Conservation (phyloP, 805 yeast genomes). For the Candida corydali region DNA sequence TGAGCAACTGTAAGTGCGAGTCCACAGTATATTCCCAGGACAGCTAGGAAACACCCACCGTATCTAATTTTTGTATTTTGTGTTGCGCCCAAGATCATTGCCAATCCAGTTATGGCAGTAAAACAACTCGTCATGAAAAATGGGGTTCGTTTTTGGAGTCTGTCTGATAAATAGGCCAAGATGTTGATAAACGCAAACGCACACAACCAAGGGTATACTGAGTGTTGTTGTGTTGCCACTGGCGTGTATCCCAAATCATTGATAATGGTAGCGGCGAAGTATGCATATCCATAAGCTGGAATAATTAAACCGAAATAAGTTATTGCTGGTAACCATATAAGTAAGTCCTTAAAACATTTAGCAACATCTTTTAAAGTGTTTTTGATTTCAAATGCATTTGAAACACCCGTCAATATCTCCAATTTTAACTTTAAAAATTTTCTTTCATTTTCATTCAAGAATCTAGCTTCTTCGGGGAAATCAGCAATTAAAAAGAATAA, state of each 20-base stretch:
- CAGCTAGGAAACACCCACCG: constrained; percentile 60
- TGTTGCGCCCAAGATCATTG: constrained; percentile 47
- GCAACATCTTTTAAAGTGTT: constrained; percentile 43
- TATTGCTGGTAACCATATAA: constrained; percentile 54
- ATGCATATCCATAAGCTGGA: constrained; percentile 75
- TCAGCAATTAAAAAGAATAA: constrained; percentile 55
- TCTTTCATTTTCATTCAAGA: constrained; percentile 43
- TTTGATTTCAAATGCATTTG: constrained; percentile 47
- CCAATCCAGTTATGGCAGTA: constrained; percentile 49
- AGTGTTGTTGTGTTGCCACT: constrained; percentile 70
- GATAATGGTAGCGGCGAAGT: constrained; percentile 67
- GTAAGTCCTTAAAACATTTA: constrained; percentile 54
- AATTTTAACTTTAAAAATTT: constrained; percentile 49
- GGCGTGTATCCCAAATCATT: constrained; percentile 60
- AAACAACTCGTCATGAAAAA: constrained; percentile 28
- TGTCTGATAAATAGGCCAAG: constrained; percentile 63
- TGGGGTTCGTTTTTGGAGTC: constrained; percentile 41
- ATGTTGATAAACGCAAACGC: constrained; percentile 67
- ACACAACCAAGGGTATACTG: constrained; percentile 81
- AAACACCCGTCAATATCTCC: constrained; percentile 38
- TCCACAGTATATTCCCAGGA: constrained; percentile 55
- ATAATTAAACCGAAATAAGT: constrained; percentile 62
- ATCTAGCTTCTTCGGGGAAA: constrained; percentile 67
- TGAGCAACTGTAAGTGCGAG: constrained; percentile 73
- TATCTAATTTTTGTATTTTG: constrained; percentile 41